These are phyloP conservation scores for Phallus indusiatus DNA, from an alignment of 768 basidiomycete species.

Conservation along the genomic window DNA sequence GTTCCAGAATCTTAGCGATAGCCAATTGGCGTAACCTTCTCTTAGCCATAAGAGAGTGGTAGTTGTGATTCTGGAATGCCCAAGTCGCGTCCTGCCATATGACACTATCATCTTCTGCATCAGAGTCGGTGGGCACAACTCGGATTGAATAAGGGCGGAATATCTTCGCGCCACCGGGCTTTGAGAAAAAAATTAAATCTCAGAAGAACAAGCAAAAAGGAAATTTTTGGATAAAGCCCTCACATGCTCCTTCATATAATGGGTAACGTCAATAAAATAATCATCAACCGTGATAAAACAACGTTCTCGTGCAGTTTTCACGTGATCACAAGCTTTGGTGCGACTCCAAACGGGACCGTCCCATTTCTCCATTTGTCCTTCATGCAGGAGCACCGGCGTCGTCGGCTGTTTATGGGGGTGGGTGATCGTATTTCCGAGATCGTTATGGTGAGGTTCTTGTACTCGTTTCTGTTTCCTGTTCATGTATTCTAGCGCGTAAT, in stretches of 20 bases:
- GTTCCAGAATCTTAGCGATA: slow-evolving; percentile 28
- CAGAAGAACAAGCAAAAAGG: background rate
- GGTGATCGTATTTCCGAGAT: slow-evolving; percentile 12
- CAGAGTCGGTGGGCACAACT: slow-evolving; percentile 14
- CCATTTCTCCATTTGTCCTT: slow-evolving; percentile 21
- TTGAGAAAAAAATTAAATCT: slow-evolving; percentile 7
- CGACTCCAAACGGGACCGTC: slow-evolving; percentile 33
- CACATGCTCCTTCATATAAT: slow-evolving; percentile 60
- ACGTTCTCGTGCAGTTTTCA: slow-evolving; percentile 20
- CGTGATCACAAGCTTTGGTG: slow-evolving; percentile 25
- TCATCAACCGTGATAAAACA: slow-evolving; percentile 53
- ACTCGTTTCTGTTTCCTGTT: slow-evolving; percentile 24
- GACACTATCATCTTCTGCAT: background rate
- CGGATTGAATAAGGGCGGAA: slow-evolving; percentile 40
- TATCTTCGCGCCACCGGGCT: slow-evolving; percentile 57
- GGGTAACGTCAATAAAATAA: slow-evolving; percentile 50
- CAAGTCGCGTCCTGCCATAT: slow-evolving; percentile 40
- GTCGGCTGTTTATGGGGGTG: background rate
- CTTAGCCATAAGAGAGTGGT: slow-evolving; percentile 52
- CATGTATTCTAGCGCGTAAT: slow-evolving; percentile 41
- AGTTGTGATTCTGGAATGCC: slow-evolving; percentile 66
- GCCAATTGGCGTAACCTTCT: slow-evolving; percentile 38
- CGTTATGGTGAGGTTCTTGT: background rate
- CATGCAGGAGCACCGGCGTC: background rate
- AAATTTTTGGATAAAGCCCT: slow-evolving; percentile 21